phyloP scores from a whole-genome alignment of 192 early-diverging fungal species.

The Spizellomyces sp. region DNA sequence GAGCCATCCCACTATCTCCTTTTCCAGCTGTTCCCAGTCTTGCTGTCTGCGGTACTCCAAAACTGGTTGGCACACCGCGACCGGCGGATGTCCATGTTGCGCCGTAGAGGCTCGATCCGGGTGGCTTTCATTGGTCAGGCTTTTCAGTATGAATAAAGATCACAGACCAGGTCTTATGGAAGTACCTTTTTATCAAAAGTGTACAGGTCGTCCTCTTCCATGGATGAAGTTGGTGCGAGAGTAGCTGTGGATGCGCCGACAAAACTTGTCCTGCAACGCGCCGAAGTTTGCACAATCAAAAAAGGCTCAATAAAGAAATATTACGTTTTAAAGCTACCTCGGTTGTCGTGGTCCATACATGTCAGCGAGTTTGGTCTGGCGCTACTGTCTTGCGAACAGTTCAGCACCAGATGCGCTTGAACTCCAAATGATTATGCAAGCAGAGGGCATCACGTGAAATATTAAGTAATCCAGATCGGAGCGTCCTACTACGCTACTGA shows the following conservation, averaged over 20 bases:
- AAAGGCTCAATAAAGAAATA: too few species aligned
- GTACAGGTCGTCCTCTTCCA: conserved; percentile 54
- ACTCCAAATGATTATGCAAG: too few species aligned
- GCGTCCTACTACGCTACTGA: too few species aligned
- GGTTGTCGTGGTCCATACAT: too few species aligned
- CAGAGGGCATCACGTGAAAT: too few species aligned
- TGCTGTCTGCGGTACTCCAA: conserved; percentile 17
- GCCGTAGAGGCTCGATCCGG: neutral
- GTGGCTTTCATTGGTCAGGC: neutral
- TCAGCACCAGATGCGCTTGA: too few species aligned
- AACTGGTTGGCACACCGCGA: conserved; percentile 21
- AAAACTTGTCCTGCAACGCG: neutral
- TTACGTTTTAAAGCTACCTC: too few species aligned
- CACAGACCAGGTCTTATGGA: neutral
- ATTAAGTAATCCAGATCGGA: too few species aligned
- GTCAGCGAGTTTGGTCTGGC: too few species aligned
- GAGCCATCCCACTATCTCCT: conserved; percentile 25
- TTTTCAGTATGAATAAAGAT: neutral
- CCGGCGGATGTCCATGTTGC: conserved; percentile 26
- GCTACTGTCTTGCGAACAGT: too few species aligned
- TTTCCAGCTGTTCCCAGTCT: conserved; percentile 26
- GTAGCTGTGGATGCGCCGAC: conserved; percentile 19
- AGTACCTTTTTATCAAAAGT: conserved; percentile 57
- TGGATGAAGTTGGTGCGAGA: neutral
- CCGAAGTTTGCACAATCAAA: too few species aligned